These are phyloP conservation scores for Tulasnella sp. DNA, from an alignment of 768 basidiomycete species.

Conservation along the genomic window DNA sequence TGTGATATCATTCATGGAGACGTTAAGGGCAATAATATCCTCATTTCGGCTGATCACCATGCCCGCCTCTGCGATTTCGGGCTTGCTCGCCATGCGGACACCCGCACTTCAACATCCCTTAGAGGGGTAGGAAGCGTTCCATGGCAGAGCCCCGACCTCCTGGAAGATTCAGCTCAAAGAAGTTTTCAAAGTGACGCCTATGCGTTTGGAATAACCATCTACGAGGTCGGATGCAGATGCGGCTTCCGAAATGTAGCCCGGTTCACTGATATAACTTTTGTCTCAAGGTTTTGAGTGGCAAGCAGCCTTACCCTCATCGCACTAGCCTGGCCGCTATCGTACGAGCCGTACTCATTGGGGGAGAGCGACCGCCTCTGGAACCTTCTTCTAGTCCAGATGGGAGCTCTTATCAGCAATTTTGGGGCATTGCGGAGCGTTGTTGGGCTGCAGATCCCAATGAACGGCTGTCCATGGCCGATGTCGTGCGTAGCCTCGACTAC, in stretches of 20 bases:
- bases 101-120: not conserved
- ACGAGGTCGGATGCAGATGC: not conserved
- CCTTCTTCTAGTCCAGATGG: not conserved
- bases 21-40: not conserved
- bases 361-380: not conserved
- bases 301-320: not conserved
- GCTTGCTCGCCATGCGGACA: not conserved
- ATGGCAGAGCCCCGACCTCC: not conserved
- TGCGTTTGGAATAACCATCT: not conserved
- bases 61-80: conserved; percentile 11
- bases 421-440: not conserved
- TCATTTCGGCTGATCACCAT: not conserved
- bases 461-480: no score
- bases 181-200: not conserved
- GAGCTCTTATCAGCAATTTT: not conserved
- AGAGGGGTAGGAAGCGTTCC: not conserved
- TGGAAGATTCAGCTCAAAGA: not conserved
- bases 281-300: not conserved
- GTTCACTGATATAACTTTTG: not conserved
- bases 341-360: not conserved
- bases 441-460: not conserved
- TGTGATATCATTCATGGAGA: conserved; percentile 2
- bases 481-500: no score
- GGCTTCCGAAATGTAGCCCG: no score
- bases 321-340: not conserved